Conservation (phyloP, 1,284 basidiomycete genomes). For the Pseudozyma sp. region DNA sequence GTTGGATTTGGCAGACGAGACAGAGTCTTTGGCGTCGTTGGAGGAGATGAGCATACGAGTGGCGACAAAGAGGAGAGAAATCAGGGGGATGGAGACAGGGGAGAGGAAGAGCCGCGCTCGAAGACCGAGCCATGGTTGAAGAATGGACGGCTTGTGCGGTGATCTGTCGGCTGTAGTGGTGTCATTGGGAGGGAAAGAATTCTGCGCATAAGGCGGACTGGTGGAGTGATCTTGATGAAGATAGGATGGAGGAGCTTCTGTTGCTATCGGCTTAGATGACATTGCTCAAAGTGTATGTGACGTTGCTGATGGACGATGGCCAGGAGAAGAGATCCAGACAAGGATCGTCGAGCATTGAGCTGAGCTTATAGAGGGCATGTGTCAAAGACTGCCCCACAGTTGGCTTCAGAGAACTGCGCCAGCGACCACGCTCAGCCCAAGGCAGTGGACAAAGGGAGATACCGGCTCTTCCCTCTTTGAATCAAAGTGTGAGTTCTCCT, state of each 20-base stretch:
- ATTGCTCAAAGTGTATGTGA: constrained; percentile 5
- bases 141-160: not conserved
- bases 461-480: too few species aligned
- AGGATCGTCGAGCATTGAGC: too few species aligned
- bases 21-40: constrained; percentile 76
- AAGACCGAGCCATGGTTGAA: constrained; percentile 80
- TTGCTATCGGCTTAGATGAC: not conserved
- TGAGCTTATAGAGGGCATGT: too few species aligned
- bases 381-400: too few species aligned
- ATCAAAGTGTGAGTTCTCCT: too few species aligned
- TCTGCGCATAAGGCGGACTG: constrained; percentile 3
- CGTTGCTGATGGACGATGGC: too few species aligned
- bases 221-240: not conserved
- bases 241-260: constrained; percentile 29
- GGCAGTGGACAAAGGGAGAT: too few species aligned
- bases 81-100: constrained; percentile 76
- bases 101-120: constrained; percentile 83
- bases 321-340: too few species aligned
- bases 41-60: constrained; percentile 82
- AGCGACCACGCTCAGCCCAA: too few species aligned
- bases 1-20: constrained; percentile 78
- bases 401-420: too few species aligned
- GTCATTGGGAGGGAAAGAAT: not conserved
- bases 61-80: constrained; percentile 86
- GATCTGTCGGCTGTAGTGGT: not conserved